Percentiles rank a stretch among this genome's conserved stretches.
Evolutionary conservation across 1,284 basidiomycete species (phyloP).

Genomic region (Ustilago loliicola): DNA sequence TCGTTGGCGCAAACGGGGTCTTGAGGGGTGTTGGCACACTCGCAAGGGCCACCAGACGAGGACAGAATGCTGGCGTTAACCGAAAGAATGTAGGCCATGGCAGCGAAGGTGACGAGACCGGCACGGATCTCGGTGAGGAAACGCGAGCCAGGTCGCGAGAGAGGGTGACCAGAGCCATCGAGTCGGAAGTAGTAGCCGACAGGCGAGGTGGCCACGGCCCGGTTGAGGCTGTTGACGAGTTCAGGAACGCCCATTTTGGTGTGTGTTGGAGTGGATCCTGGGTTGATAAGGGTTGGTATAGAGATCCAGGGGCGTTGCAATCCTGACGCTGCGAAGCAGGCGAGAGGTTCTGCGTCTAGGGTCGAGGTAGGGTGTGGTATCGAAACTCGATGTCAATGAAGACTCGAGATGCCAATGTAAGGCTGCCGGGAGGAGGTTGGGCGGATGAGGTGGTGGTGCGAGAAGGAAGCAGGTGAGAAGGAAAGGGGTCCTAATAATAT

Average conservation of each 20-base stretch:
- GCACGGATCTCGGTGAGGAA: slow-evolving; percentile 73
- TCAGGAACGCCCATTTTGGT: slow-evolving; percentile 32
- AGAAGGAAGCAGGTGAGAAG: background rate
- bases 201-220: slow-evolving; percentile 77
- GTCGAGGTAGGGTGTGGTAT: background rate
- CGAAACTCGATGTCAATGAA: slow-evolving; percentile 34
- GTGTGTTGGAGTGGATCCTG: background rate
- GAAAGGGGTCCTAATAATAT: slow-evolving; percentile 1
- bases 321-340: background rate
- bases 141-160: slow-evolving; percentile 80
- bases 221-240: slow-evolving; percentile 66
- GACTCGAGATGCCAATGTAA: slow-evolving; percentile 27
- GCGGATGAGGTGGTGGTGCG: slow-evolving; percentile 2
- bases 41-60: slow-evolving; percentile 84
- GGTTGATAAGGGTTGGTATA: background rate
- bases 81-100: slow-evolving; percentile 75
- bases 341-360: background rate
- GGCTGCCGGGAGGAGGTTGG: background rate
- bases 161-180: slow-evolving; percentile 83
- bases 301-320: background rate
- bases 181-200: slow-evolving; percentile 86
- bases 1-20: slow-evolving; percentile 74
- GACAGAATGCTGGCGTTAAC: slow-evolving; percentile 77
- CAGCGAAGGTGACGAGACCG: slow-evolving; percentile 67
- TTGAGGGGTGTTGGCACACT: slow-evolving; percentile 74